Evolutionary conservation across 331 rosid species (phyloP).

Genomic region (Prunus yedoensis): DNA sequence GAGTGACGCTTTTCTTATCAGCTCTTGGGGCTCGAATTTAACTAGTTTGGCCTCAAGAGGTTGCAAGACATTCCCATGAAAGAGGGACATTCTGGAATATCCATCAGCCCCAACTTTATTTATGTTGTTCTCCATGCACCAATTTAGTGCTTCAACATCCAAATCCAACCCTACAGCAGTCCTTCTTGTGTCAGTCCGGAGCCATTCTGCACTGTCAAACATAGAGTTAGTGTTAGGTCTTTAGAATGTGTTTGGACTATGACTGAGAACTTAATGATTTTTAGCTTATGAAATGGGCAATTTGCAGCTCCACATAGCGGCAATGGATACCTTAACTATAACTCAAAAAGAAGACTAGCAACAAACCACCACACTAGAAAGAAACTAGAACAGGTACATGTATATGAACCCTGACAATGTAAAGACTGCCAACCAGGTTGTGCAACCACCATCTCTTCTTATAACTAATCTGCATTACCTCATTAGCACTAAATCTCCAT

Average conservation of each 20-base stretch:
- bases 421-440: background rate
- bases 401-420: background rate
- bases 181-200: conserved; percentile 73
- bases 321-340: background rate
- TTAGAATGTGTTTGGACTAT: background rate
- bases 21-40: conserved; percentile 41
- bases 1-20: conserved; percentile 47
- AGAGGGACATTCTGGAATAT: conserved; percentile 75
- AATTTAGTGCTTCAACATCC: conserved; percentile 72
- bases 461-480: background rate
- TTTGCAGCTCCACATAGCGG: background rate
- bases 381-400: background rate
- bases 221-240: conserved; percentile 19
- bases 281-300: background rate
- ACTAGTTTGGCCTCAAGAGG: conserved; percentile 74
- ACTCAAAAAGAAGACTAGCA: background rate
- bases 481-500: background rate
- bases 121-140: conserved; percentile 85
- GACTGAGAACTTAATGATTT: background rate
- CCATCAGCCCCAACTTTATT: conserved; percentile 70
- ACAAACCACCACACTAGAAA: background rate
- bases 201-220: conserved; percentile 77
- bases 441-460: background rate
- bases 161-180: conserved; percentile 91
- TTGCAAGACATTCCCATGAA: conserved; percentile 85